These are phyloP conservation scores for Gossypium davidsonii DNA, from an alignment of 441 rosid species.

Conservation along the genomic window DNA sequence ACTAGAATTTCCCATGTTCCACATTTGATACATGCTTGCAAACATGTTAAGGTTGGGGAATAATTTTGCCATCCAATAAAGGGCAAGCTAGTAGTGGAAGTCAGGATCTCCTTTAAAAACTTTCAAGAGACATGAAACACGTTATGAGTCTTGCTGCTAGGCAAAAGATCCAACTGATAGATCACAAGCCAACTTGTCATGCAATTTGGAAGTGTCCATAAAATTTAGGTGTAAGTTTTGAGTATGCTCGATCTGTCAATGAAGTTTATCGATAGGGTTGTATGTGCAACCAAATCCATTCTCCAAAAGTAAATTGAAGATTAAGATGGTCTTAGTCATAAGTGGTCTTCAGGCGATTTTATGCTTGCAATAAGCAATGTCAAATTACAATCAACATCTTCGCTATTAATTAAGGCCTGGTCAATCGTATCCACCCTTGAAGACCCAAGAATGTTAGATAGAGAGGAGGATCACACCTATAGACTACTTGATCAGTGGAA, in stretches of 20 bases:
- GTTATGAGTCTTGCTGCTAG: background rate
- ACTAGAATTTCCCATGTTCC: background rate
- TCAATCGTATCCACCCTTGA: background rate
- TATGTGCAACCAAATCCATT: background rate
- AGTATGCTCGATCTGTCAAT: background rate
- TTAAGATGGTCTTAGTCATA: background rate
- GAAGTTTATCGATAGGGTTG: background rate
- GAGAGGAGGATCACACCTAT: background rate
- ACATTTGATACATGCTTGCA: background rate
- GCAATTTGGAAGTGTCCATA: background rate
- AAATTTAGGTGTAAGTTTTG: background rate
- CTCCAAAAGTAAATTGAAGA: background rate
- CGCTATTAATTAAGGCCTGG: background rate
- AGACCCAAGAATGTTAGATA: background rate
- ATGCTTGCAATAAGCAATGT: background rate
- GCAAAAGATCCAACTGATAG: background rate
- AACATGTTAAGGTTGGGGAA: background rate
- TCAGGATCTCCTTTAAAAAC: background rate
- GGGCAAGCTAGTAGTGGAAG: background rate
- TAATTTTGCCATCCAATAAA: background rate
- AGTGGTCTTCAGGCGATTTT: background rate
- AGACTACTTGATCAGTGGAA: background rate
- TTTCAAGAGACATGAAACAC: background rate
- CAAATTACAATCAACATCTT: background rate
- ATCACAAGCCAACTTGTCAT: background rate